These are phyloP conservation scores for Colletotrichum eleusines DNA, from an alignment of 2,329 filamentous ascomycete species.

Conservation along the genomic window DNA sequence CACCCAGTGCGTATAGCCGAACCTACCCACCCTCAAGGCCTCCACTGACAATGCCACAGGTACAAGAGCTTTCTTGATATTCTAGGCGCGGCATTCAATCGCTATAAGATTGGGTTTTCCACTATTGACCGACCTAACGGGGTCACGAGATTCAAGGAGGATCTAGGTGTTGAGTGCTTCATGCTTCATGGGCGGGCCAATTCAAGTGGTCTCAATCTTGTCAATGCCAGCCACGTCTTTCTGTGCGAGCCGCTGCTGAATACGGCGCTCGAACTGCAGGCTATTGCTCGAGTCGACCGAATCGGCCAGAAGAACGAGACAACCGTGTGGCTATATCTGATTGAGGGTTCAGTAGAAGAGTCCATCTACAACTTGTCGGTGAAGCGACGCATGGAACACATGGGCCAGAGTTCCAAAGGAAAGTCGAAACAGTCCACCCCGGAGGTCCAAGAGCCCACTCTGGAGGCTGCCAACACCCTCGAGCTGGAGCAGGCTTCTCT, in stretches of 20 bases:
- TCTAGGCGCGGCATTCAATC: conserved; percentile 75
- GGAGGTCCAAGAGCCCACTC: conserved; percentile 67
- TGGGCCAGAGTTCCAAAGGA: conserved; percentile 62
- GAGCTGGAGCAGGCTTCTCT: conserved; percentile 83
- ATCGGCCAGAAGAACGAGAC: conserved; percentile 92
- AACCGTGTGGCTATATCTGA: conserved; percentile 94
- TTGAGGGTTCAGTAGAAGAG: conserved; percentile 92
- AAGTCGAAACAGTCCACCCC: conserved; percentile 57
- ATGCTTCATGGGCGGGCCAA: conserved; percentile 90
- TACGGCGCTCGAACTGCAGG: conserved; percentile 92
- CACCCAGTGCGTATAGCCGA: conserved; percentile 69
- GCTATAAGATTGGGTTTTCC: conserved; percentile 79
- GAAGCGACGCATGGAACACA: conserved; percentile 80
- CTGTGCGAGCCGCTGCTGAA: conserved; percentile 95
- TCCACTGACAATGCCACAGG: conserved; percentile 44
- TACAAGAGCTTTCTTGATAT: conserved; percentile 85
- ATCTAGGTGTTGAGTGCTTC: conserved; percentile 83
- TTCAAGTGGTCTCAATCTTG: conserved; percentile 88
- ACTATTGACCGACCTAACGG: conserved; percentile 77
- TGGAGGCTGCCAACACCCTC: conserved; percentile 87
- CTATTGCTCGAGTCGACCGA: conserved; percentile 92
- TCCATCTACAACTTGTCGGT: conserved; percentile 91
- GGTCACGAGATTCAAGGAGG: conserved; percentile 80
- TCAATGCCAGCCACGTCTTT: conserved; percentile 94
- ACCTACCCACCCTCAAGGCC: neutral